phyloP scores from a whole-genome alignment of 805 yeast genomes.

The Candida vaughaniae region DNA sequence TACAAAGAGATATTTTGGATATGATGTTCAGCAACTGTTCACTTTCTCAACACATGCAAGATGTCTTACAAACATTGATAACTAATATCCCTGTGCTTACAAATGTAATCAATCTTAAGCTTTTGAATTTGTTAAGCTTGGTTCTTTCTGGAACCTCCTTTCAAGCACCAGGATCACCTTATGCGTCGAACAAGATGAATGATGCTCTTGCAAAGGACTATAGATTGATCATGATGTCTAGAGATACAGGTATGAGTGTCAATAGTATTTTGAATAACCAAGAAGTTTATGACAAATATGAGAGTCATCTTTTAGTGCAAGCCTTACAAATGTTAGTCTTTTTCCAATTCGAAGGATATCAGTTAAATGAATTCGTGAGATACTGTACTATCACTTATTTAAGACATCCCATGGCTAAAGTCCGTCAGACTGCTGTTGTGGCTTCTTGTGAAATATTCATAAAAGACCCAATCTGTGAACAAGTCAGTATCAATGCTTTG shows the following conservation, averaged over 20 bases:
- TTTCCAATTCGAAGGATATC: constrained; percentile 72
- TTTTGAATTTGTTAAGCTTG: constrained; percentile 68
- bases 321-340: constrained; percentile 74
- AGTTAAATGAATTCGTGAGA: constrained; percentile 84
- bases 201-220: constrained; percentile 70
- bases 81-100: constrained; percentile 78
- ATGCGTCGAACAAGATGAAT: constrained; percentile 57
- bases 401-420: constrained; percentile 75
- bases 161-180: constrained; percentile 84
- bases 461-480: constrained; percentile 80
- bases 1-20: constrained; percentile 78
- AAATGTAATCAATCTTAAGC: constrained; percentile 65
- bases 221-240: constrained; percentile 68
- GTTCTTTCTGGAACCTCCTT: constrained; percentile 81
- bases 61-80: constrained; percentile 65
- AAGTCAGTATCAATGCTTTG: constrained; percentile 76
- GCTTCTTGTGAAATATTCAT: constrained; percentile 77
- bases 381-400: constrained; percentile 80
- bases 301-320: constrained; percentile 59
- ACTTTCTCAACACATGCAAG: constrained; percentile 77
- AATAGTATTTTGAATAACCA: constrained; percentile 30
- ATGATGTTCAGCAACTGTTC: constrained; percentile 75
- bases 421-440: constrained; percentile 79
- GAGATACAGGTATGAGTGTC: constrained; percentile 57
- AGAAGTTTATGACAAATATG: constrained; percentile 34